Percentiles rank a stretch among this genome's conserved stretches.
phyloP scores from a whole-genome alignment of 495 filamentous ascomycete species.

The Penicillium coffeae region DNA sequence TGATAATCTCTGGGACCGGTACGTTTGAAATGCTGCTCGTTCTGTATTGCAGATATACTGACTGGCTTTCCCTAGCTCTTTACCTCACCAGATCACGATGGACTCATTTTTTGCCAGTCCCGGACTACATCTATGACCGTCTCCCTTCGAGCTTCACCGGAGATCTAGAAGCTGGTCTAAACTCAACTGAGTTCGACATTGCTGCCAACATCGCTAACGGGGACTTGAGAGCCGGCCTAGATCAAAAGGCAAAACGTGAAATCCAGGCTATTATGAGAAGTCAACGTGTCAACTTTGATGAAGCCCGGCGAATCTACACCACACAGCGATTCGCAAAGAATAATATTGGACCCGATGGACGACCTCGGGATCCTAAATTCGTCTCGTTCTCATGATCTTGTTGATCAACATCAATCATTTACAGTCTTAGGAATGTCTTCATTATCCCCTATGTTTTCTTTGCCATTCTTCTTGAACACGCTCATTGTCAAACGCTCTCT shows the following conservation, averaged over 20 bases:
- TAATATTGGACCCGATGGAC: constrained; percentile 81
- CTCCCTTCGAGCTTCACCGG: constrained; percentile 69
- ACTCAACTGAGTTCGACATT: constrained; percentile 77
- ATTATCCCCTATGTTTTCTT: not conserved
- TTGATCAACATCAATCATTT: not conserved
- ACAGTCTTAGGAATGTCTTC: too few relatives aligned
- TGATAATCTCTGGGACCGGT: constrained; percentile 61
- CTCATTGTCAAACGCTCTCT: too few relatives aligned
- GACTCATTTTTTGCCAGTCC: constrained; percentile 58
- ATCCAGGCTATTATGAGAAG: constrained; percentile 84
- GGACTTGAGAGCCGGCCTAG: constrained; percentile 75
- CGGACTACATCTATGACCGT: constrained; percentile 64
- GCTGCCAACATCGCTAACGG: constrained; percentile 69
- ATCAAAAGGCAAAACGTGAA: constrained; percentile 72
- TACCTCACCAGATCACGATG: constrained; percentile 79
- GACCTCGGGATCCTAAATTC: constrained; percentile 89
- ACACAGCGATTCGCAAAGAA: constrained; percentile 80
- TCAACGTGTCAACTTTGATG: constrained; percentile 75
- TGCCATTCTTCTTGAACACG: not conserved
- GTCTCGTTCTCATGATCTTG: constrained; percentile 74
- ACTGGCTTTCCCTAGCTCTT: constrained; percentile 44
- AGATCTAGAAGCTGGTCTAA: constrained; percentile 83
- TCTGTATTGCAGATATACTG: not conserved
- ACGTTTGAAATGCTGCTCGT: constrained; percentile 14
- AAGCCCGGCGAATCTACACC: constrained; percentile 80